These are phyloP conservation scores for Piromyces finnis DNA, from an alignment of 192 early-diverging fungal genomes.

Conservation along the genomic window DNA sequence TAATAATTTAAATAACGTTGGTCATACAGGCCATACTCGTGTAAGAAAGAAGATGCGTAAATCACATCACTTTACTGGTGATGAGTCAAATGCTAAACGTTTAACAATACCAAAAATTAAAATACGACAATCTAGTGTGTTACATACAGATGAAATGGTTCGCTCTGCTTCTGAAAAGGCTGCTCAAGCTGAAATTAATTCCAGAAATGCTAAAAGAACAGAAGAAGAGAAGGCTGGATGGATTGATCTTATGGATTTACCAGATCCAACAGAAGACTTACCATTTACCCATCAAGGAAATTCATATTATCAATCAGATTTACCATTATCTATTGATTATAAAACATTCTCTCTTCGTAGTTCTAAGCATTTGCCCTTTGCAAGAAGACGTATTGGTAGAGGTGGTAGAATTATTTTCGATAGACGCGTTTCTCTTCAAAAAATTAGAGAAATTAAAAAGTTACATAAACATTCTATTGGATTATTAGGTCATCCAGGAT, in stretches of 20 bases:
- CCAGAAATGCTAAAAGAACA: slow-evolving; percentile 30
- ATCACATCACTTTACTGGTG: background rate
- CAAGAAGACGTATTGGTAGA: slow-evolving; percentile 47
- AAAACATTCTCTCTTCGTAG: slow-evolving; percentile 3
- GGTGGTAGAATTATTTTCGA: slow-evolving; percentile 64
- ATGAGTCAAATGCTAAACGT: slow-evolving; percentile 1
- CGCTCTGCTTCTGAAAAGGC: slow-evolving; percentile 1
- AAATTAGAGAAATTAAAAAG: background rate
- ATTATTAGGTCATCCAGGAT: background rate
- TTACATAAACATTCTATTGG: background rate
- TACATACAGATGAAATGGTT: slow-evolving; percentile 15
- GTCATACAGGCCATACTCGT: background rate
- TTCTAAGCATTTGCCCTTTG: slow-evolving; percentile 8
- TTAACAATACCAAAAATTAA: slow-evolving; percentile 1
- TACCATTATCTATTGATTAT: background rate
- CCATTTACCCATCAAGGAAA: slow-evolving; percentile 1
- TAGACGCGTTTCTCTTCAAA: slow-evolving; percentile 12
- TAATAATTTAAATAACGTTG: background rate
- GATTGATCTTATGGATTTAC: slow-evolving; percentile 54
- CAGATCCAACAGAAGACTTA: background rate
- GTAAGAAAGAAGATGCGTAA: background rate
- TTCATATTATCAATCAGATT: slow-evolving; percentile 4
- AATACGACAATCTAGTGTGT: slow-evolving; percentile 32
- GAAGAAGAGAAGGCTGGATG: slow-evolving; percentile 40
- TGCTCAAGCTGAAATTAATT: slow-evolving; percentile 22